Evolutionary conservation across 371 early-diverging fungal species (phyloP).

Genomic region (Mucor mucedo): DNA sequence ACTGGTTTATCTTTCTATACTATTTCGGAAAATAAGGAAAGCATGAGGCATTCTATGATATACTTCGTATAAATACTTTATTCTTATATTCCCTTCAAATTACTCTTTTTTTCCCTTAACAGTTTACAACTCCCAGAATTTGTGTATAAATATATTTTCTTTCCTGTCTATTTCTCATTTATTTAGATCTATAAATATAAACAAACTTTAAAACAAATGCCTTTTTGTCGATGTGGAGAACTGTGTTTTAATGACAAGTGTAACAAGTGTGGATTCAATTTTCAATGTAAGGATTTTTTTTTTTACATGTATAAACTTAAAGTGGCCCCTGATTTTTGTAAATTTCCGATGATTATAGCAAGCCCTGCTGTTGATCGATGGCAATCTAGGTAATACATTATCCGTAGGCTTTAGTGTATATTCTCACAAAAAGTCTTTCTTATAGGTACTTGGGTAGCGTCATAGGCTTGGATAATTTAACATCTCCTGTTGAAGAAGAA

Average conservation of each 20-base stretch:
- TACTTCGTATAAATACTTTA: background rate
- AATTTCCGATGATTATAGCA: background rate
- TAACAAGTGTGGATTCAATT: conserved; percentile 33
- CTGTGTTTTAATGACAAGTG: conserved; percentile 35
- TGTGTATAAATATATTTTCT: no score
- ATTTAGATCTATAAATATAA: background rate
- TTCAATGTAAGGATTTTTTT: conserved; percentile 21
- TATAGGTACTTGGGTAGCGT: conserved; percentile 20
- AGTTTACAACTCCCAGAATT: no score
- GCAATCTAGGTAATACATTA: conserved; percentile 22
- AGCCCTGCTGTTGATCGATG: conserved; percentile 20
- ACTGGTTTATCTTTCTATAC: background rate
- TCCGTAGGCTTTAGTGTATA: no score
- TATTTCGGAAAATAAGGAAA: conserved; percentile 16
- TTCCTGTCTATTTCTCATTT: background rate
- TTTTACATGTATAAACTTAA: background rate
- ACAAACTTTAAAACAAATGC: conserved; percentile 27
- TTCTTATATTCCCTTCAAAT: background rate
- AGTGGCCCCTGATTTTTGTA: background rate
- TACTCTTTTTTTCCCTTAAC: background rate
- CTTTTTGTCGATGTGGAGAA: conserved; percentile 52
- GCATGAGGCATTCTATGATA: background rate
- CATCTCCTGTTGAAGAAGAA: conserved; percentile 7
- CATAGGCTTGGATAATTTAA: conserved; percentile 17
- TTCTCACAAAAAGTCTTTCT: background rate